Percentiles rank a stretch among this genome's conserved stretches.
These are phyloP conservation scores for Penicillium salamii DNA, from an alignment of 495 filamentous ascomycete species.

Conservation along the genomic window DNA sequence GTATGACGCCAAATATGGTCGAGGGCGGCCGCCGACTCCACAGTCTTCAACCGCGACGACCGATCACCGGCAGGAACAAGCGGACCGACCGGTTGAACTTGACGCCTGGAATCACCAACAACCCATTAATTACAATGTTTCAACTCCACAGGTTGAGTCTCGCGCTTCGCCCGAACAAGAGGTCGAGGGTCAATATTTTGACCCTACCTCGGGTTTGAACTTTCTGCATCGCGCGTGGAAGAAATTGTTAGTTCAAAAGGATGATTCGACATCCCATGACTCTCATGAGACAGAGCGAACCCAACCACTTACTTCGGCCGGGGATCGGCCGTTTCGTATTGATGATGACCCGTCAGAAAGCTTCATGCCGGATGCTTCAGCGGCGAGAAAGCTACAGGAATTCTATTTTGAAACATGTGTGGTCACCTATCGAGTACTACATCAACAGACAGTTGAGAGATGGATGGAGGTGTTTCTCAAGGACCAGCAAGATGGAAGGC, in stretches of 20 bases:
- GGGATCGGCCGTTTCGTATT: too few species aligned
- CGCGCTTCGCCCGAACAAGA: slow-evolving; percentile 13
- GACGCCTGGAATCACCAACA: too few species aligned
- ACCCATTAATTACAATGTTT: too few species aligned
- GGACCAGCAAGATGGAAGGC: background rate
- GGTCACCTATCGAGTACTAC: slow-evolving; percentile 20
- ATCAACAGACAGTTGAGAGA: slow-evolving; percentile 14
- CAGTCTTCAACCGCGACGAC: background rate
- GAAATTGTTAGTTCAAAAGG: slow-evolving; percentile 13
- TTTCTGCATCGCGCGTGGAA: slow-evolving; percentile 24
- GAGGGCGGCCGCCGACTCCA: slow-evolving; percentile 20
- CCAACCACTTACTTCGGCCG: too few species aligned
- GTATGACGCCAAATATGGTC: slow-evolving; percentile 16
- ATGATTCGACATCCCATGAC: background rate
- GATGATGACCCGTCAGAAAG: background rate
- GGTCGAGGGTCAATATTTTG: slow-evolving; percentile 22
- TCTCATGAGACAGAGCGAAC: too few species aligned
- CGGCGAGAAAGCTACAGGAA: slow-evolving; percentile 4
- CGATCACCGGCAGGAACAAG: background rate
- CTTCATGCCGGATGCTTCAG: slow-evolving; percentile 5
- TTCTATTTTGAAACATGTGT: slow-evolving; percentile 22
- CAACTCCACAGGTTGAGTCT: background rate
- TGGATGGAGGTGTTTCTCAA: slow-evolving; percentile 16
- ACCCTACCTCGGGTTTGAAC: slow-evolving; percentile 17
- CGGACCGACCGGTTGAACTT: background rate